A percentile compares a stretch with the other conserved stretches of the same genome.
Evolutionary conservation across 768 basidiomycete species (phyloP).

Genomic region (Boletus subcaerulescens): DNA sequence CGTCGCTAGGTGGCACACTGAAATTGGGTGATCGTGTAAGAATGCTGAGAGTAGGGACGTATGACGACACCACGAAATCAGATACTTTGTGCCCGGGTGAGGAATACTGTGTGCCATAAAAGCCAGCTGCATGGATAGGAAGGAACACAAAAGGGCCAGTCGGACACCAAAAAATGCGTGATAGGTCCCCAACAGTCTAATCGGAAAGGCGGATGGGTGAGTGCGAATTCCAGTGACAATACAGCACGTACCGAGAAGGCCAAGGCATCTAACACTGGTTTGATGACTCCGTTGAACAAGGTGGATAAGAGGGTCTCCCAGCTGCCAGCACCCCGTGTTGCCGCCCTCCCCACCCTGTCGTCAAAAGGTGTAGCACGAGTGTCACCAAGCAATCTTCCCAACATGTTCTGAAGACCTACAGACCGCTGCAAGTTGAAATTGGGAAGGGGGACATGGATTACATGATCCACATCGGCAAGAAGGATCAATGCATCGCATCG

Average conservation of each 20-base stretch:
- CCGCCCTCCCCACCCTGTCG: neutral
- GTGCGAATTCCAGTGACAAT: too few species aligned
- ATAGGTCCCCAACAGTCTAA: neutral
- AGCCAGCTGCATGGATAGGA: neutral
- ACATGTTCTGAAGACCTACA: neutral
- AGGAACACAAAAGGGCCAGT: neutral
- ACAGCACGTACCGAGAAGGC: neutral
- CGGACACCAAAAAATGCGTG: neutral
- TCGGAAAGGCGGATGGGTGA: neutral
- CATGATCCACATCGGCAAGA: too few species aligned
- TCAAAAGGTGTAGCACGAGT: neutral
- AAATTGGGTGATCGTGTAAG: neutral
- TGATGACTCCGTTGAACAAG: conserved; percentile 2
- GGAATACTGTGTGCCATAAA: neutral
- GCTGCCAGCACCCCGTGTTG: neutral
- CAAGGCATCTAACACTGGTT: conserved; percentile 2
- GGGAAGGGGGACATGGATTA: too few species aligned
- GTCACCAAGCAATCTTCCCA: neutral
- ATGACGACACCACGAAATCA: neutral
- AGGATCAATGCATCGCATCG: too few species aligned
- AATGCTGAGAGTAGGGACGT: conserved; percentile 1
- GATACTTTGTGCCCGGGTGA: neutral
- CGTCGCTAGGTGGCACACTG: neutral
- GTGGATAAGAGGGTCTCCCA: conserved; percentile 1
- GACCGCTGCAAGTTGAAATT: neutral